Percentiles rank a stretch among this genome's conserved stretches.
Conservation (phyloP, 2,329 filamentous ascomycete species). For the Laburnicola sp. region DNA sequence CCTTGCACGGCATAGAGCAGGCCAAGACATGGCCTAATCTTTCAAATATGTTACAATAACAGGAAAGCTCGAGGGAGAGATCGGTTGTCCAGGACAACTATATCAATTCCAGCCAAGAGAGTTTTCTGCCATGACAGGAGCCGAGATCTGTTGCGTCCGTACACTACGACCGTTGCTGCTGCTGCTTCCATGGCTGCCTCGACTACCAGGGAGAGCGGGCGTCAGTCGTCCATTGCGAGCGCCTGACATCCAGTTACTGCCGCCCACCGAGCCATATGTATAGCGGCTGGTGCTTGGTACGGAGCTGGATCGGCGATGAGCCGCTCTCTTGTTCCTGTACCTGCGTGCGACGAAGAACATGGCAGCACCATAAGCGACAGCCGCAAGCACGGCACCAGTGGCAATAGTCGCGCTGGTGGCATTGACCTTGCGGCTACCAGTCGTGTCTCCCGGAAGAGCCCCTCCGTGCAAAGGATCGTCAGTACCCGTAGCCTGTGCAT, state of each 20-base stretch:
- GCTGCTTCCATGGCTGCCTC: slow-evolving; percentile 42
- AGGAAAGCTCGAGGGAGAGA: slow-evolving; percentile 21
- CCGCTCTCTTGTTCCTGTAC: slow-evolving; percentile 82
- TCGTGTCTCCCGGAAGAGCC: slow-evolving; percentile 54
- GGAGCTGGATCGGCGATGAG: slow-evolving; percentile 77
- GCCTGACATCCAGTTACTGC: slow-evolving; percentile 53
- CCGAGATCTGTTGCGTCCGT: slow-evolving; percentile 76
- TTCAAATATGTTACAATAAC: slow-evolving; percentile 36
- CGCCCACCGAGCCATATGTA: slow-evolving; percentile 40
- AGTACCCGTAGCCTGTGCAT: slow-evolving; percentile 40
- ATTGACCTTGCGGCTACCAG: slow-evolving; percentile 60
- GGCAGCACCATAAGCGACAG: slow-evolving; percentile 84
- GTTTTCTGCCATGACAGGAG: slow-evolving; percentile 90
- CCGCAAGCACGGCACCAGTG: slow-evolving; percentile 74
- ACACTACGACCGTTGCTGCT: slow-evolving; percentile 69
- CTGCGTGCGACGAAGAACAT: slow-evolving; percentile 92
- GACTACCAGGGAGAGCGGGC: slow-evolving; percentile 45
- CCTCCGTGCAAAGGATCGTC: slow-evolving; percentile 50
- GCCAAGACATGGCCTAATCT: slow-evolving; percentile 12
- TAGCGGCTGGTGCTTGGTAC: slow-evolving; percentile 68
- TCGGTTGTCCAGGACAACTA: not conserved
- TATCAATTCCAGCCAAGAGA: slow-evolving; percentile 90
- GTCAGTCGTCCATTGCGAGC: slow-evolving; percentile 46
- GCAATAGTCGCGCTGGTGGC: slow-evolving; percentile 71
- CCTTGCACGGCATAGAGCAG: slow-evolving; percentile 11